Evolutionary conservation across 2,329 filamentous ascomycete genomes (phyloP).

Genomic region (Alternaria ventricosa): DNA sequence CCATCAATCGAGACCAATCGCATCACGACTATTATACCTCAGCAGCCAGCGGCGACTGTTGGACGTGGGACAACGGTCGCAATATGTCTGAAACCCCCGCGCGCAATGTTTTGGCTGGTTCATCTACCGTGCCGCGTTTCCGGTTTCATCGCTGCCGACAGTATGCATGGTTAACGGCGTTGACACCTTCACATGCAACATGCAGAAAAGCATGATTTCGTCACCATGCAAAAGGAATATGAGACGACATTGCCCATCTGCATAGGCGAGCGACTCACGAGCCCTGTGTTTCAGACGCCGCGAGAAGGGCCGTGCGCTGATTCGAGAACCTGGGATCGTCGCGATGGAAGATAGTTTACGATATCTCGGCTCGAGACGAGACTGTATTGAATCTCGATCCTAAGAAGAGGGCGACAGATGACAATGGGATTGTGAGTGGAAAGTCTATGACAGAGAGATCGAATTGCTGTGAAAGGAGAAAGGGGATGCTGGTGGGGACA

Average conservation of each 20-base stretch:
- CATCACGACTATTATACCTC: not conserved
- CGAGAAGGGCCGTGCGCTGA: not conserved
- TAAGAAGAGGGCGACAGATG: not conserved
- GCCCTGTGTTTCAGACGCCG: not conserved
- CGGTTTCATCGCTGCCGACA: not conserved
- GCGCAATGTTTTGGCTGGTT: not conserved
- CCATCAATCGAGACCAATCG: not conserved
- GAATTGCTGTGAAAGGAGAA: not conserved
- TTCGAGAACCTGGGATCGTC: conserved; percentile 1
- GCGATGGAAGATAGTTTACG: not conserved
- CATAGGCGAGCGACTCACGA: not conserved
- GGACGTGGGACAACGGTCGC: not conserved
- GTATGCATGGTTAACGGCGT: not conserved
- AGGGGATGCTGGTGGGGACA: not conserved
- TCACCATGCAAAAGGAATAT: not conserved
- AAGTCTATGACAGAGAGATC: not conserved
- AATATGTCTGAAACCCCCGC: not conserved
- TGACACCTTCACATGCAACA: not conserved
- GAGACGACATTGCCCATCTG: not conserved
- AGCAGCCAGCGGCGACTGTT: not conserved
- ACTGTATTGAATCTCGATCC: not conserved
- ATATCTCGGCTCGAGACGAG: not conserved
- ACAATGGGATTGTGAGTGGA: not conserved
- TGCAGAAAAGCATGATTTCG: not conserved
- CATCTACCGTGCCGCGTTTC: not conserved